Conservation (phyloP, 2,329 filamentous ascomycete species). For the Rutstroemia sp. region DNA sequence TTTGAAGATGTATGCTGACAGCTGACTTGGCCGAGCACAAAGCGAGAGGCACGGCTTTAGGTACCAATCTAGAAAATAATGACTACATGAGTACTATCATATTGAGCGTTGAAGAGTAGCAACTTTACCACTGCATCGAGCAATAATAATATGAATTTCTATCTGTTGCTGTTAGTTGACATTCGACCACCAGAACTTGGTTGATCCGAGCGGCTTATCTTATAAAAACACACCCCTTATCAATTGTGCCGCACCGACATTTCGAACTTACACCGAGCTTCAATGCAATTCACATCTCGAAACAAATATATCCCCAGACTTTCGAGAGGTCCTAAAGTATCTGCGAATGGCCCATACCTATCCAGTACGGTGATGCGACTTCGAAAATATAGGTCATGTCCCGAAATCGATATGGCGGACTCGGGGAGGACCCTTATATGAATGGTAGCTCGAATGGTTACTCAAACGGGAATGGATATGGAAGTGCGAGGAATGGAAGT, state of each 20-base stretch:
- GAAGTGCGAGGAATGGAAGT: constrained; percentile 14
- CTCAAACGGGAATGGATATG: constrained; percentile 9
- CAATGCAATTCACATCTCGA: background rate
- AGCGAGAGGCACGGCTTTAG: too few species aligned
- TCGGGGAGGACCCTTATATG: constrained; percentile 25
- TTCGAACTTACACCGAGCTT: constrained; percentile 1
- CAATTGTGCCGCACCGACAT: background rate
- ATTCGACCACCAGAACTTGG: too few species aligned
- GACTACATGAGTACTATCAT: too few species aligned
- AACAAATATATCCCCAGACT: background rate
- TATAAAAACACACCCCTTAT: background rate
- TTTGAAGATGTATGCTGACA: too few species aligned
- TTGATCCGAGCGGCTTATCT: too few species aligned
- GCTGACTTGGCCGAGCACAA: too few species aligned
- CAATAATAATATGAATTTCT: too few species aligned
- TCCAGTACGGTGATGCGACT: constrained; percentile 15
- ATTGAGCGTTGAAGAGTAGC: too few species aligned
- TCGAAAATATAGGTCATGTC: constrained; percentile 23
- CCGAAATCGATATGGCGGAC: constrained; percentile 27
- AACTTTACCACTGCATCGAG: too few species aligned
- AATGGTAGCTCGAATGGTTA: constrained; percentile 18
- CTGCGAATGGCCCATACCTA: constrained; percentile 18
- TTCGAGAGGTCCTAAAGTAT: background rate
- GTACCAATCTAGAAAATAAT: too few species aligned
- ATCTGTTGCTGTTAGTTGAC: too few species aligned